Evolutionary conservation across 768 basidiomycete species (phyloP).

Genomic region (Termitomyces sp.): DNA sequence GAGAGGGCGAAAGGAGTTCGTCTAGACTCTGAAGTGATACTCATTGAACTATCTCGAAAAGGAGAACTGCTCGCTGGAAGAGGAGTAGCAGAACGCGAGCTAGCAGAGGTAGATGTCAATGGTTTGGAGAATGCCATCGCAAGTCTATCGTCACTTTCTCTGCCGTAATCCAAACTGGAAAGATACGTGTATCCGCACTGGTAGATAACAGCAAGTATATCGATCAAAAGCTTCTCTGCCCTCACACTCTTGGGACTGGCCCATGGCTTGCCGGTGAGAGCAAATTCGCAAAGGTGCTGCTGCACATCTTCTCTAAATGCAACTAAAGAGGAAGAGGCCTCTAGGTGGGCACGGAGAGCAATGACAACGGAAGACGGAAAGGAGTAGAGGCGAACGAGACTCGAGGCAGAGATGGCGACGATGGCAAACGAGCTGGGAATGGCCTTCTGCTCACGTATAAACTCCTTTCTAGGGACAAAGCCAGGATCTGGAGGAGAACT

Average conservation of each 20-base stretch:
- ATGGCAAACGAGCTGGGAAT: conserved; percentile 63
- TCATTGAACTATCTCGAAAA: conserved; percentile 37
- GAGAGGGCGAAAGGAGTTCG: conserved; percentile 69
- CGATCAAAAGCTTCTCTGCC: conserved; percentile 68
- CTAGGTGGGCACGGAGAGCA: conserved; percentile 56
- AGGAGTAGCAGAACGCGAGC: conserved; percentile 32
- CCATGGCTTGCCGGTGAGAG: conserved; percentile 73
- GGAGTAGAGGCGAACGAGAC: conserved; percentile 67
- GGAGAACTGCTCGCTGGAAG: conserved; percentile 35
- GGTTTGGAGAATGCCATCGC: conserved; percentile 70
- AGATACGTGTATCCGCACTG: conserved; percentile 62
- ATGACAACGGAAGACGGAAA: conserved; percentile 55
- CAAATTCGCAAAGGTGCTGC: conserved; percentile 65
- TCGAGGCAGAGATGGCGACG: conserved; percentile 64
- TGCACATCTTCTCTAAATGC: conserved; percentile 52
- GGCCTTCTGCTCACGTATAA: conserved; percentile 54
- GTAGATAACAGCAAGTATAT: conserved; percentile 62
- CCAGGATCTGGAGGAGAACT: conserved; percentile 37
- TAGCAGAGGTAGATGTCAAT: conserved; percentile 21
- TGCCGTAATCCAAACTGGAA: conserved; percentile 74
- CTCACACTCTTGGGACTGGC: conserved; percentile 60
- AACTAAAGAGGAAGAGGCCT: conserved; percentile 40
- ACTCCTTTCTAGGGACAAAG: conserved; percentile 73
- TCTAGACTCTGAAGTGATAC: conserved; percentile 35
- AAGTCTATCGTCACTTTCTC: conserved; percentile 71